These are phyloP conservation scores for Aspergillus novoparasiticus DNA, from an alignment of 2,329 filamentous ascomycete genomes.

Conservation along the genomic window DNA sequence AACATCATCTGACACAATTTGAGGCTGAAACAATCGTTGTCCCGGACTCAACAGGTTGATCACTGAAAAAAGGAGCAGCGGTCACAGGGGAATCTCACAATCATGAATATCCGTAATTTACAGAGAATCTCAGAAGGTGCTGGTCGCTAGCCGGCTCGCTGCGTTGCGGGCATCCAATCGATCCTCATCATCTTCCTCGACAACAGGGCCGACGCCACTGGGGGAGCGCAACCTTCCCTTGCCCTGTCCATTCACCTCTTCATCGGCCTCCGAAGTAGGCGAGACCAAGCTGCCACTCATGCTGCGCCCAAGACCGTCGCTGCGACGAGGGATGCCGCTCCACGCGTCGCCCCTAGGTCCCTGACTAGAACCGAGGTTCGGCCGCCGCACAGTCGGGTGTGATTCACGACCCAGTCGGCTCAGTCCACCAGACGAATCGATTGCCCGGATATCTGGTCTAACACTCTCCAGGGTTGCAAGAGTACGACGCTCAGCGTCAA, in stretches of 20 bases:
- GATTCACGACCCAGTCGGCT: constrained; percentile 86
- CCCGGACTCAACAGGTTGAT: constrained; percentile 4
- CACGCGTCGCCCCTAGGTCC: constrained; percentile 97
- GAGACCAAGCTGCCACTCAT: constrained; percentile 72
- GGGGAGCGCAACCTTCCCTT: constrained; percentile 51
- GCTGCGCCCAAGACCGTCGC: constrained; percentile 76
- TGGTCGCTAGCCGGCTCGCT: constrained; percentile 87
- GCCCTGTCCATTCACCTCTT: constrained; percentile 52
- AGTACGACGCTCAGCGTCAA: constrained; percentile 90
- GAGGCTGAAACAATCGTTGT: neutral
- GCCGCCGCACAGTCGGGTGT: constrained; percentile 73
- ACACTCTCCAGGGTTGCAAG: constrained; percentile 92
- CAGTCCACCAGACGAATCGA: constrained; percentile 87
- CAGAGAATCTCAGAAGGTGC: constrained; percentile 71
- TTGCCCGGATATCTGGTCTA: constrained; percentile 86
- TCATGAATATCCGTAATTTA: constrained; percentile 38
- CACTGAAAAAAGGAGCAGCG: constrained; percentile 20
- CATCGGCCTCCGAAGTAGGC: constrained; percentile 65
- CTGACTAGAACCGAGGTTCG: constrained; percentile 82
- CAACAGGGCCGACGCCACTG: constrained; percentile 48
- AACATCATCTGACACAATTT: neutral
- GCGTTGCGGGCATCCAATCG: constrained; percentile 94
- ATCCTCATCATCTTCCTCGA: constrained; percentile 76
- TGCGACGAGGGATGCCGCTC: constrained; percentile 86
- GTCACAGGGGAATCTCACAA: constrained; percentile 35